phyloP scores from a whole-genome alignment of 139 green algal genomes.

The Chlorella sp. region DNA sequence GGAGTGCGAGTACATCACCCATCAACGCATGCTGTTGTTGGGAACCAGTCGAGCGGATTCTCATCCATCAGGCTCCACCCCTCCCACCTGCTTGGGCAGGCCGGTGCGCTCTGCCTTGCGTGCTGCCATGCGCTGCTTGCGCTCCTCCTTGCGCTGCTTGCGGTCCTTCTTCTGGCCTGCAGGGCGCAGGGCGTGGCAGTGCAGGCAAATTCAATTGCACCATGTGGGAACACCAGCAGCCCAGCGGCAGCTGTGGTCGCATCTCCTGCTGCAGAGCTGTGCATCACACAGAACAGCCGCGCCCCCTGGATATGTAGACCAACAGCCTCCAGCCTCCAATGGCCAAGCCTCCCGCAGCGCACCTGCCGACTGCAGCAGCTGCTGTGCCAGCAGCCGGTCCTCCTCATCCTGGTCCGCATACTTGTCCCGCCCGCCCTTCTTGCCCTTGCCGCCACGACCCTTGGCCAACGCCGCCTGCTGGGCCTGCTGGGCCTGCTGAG shows the following conservation, averaged over 20 bases:
- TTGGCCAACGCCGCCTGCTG: slow-evolving; percentile 15
- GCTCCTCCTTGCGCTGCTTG: slow-evolving; percentile 64
- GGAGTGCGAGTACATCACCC: too few relatives aligned
- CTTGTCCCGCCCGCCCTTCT: slow-evolving; percentile 78
- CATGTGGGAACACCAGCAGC: background rate
- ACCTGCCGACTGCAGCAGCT: slow-evolving; percentile 65
- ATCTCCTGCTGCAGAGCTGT: too few relatives aligned
- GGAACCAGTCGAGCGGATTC: too few relatives aligned
- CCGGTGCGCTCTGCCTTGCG: slow-evolving; percentile 30
- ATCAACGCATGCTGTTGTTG: too few relatives aligned
- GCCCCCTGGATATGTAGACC: too few relatives aligned
- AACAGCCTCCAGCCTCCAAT: background rate
- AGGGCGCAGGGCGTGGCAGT: background rate
- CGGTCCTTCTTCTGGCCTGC: slow-evolving; percentile 75
- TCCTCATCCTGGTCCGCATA: slow-evolving; percentile 97
- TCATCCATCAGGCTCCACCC: too few relatives aligned
- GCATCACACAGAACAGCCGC: too few relatives aligned
- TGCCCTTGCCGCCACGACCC: slow-evolving; percentile 67
- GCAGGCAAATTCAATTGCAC: background rate
- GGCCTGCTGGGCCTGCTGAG: slow-evolving; percentile 27
- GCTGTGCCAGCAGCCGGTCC: slow-evolving; percentile 82
- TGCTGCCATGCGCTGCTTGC: slow-evolving; percentile 71
- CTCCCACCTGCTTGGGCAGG: slow-evolving; percentile 27
- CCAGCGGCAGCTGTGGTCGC: too few relatives aligned
- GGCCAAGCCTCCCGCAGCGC: background rate